phyloP scores from a whole-genome alignment of 2,329 filamentous ascomycete species.

The Diaporthe vaccinii region DNA sequence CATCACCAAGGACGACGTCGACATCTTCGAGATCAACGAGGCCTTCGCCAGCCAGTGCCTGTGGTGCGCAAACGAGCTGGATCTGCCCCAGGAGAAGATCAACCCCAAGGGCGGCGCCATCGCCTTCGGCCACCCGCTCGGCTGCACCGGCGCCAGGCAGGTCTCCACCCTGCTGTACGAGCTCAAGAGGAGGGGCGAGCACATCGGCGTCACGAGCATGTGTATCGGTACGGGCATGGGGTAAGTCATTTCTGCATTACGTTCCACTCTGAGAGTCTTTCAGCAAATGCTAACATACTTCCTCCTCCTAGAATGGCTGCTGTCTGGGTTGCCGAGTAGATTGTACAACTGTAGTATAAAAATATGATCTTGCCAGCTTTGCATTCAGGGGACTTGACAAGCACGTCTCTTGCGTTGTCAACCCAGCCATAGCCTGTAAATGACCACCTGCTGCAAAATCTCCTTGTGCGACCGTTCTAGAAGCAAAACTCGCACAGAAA shows the following conservation, averaged over 20 bases:
- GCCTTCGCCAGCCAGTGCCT: conserved; percentile 96
- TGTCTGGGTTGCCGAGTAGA: conserved; percentile 93
- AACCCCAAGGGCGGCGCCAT: conserved; percentile 98
- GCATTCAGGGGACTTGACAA: neutral
- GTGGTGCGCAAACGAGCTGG: conserved; percentile 92
- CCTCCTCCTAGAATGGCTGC: conserved; percentile 77
- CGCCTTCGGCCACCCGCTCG: conserved; percentile 94
- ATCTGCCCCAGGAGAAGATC: conserved; percentile 86
- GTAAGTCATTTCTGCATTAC: conserved; percentile 20
- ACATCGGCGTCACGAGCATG: conserved; percentile 94
- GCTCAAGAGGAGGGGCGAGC: conserved; percentile 85
- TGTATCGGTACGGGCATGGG: conserved; percentile 98
- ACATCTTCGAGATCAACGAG: conserved; percentile 99
- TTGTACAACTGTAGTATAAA: conserved; percentile 13
- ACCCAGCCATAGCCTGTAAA: neutral
- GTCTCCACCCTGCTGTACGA: conserved; percentile 93
- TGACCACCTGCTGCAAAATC: too few species aligned
- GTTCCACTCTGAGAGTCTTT: neutral
- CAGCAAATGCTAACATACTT: neutral
- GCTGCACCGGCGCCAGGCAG: conserved; percentile 94
- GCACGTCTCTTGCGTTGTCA: neutral
- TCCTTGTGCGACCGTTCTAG: neutral
- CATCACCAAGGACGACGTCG: conserved; percentile 88
- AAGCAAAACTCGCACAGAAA: neutral
- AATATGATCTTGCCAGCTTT: conserved; percentile 7